Base-by-base conservation (phyloP, 495 filamentous ascomycete genomes). In the Talaromyces borbonicus region DNA sequence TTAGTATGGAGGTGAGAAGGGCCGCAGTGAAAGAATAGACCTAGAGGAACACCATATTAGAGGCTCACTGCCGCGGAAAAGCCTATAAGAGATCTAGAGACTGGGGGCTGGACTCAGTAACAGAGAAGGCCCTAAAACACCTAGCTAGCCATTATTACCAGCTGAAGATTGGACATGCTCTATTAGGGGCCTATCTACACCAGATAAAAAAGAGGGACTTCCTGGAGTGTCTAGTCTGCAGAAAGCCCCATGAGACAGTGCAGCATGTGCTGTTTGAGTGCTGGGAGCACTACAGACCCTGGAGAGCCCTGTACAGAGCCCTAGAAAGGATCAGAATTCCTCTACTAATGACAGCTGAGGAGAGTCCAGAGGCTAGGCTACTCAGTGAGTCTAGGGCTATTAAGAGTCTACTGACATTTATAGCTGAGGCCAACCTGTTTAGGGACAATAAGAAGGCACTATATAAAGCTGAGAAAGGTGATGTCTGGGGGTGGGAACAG, bases 121-220 rank as follows among this genome's bases (percentile, higher is more conserved):
- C 32, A 16, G 2, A 30, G n/a, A n/a, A 12, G 4, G 5, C 12
- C 7, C 27, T 12, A 30, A 30, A 30, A 12, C 27, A 12, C 27
- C 12, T 41, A 22, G 38, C 19, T 41, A 3, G 38, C 11, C 38
- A 24, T 12, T 41, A 41, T 12, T 41, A 41, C 16, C 38, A 41
- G 38, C 38, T 41, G 16, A 41, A 41, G n/a, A 41, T 24, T 6
- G 38, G 38, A 3, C 38, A 41, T 22, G 38, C 23, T 16, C 11
- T 25, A 1, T 3, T 43, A 25, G 41, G 41, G 7, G 9, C 3
- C 3, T 43, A 43, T 25, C 11, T 43, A 12, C 19, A 43, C 38
- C 19, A 2, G 15, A 29, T 24, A 12, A 18, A 43, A 25, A 12
- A 5, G 3, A 2, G 23, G 23, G 41, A 43, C 16, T 25, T 12